These are phyloP conservation scores for Dichotomocladium elegans DNA, from an alignment of 371 early-diverging fungal genomes.

Conservation along the genomic window DNA sequence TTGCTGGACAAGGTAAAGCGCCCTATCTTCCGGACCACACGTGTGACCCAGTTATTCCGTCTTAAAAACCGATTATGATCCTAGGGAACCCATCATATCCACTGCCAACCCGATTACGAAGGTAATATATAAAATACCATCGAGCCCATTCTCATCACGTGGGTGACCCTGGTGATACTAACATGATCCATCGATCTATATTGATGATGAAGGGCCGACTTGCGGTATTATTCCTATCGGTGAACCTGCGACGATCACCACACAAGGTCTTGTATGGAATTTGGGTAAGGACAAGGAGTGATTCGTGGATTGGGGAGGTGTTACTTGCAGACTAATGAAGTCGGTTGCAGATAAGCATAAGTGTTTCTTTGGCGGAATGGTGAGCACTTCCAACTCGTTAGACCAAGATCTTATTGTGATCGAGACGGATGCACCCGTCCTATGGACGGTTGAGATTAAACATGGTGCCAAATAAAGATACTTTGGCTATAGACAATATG, in stretches of 20 bases:
- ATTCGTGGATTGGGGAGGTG: not conserved
- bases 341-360: conserved; percentile 36
- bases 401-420: conserved; percentile 53
- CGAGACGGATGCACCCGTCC: conserved; percentile 62
- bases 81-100: conserved; percentile 67
- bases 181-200: too few relatives aligned
- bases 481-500: too few relatives aligned
- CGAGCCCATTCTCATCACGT: too few relatives aligned
- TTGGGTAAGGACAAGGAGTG: conserved; percentile 50
- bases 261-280: conserved; percentile 84
- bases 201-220: conserved; percentile 62
- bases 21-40: too few relatives aligned
- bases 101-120: conserved; percentile 59
- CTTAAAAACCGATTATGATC: too few relatives aligned
- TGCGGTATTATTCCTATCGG: conserved; percentile 90
- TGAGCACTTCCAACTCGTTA: conserved; percentile 79
- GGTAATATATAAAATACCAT: too few relatives aligned
- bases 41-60: not conserved
- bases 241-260: conserved; percentile 54
- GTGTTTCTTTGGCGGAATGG: conserved; percentile 63
- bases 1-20: conserved; percentile 62
- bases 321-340: not conserved
- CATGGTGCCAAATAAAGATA: not conserved
- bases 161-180: too few relatives aligned
- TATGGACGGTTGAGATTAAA: conserved; percentile 75